Conservation (phyloP, 2,329 filamentous ascomycete species). For the Diaporthe caulivora region DNA sequence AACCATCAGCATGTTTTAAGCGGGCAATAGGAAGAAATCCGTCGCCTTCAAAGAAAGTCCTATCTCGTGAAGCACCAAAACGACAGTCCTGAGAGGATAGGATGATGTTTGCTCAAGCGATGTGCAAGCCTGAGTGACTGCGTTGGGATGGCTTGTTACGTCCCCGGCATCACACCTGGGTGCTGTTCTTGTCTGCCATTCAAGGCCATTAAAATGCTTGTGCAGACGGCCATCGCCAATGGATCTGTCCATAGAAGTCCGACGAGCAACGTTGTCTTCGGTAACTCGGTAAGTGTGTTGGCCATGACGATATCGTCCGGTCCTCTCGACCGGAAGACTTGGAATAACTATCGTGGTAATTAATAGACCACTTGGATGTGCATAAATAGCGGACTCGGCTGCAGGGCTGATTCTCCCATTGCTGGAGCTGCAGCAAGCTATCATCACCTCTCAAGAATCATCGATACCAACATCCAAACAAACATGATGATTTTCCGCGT, state of each 20-base stretch:
- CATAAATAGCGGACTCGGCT: neutral
- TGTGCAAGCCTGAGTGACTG: neutral
- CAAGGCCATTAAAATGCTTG: neutral
- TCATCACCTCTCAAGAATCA: neutral
- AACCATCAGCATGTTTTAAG: neutral
- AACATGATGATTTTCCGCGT: neutral
- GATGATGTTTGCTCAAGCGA: neutral
- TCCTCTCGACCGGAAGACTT: no score
- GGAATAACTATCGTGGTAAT: no score
- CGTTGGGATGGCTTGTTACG: neutral
- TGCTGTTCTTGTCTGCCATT: neutral
- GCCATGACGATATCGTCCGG: neutral
- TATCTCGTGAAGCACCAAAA: neutral
- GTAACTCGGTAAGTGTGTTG: neutral
- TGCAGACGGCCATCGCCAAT: neutral
- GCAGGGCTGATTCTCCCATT: no score
- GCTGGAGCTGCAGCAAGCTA: neutral
- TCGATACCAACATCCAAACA: neutral
- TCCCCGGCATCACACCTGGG: neutral
- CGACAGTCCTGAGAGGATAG: neutral
- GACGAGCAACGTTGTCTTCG: neutral
- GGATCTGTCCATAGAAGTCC: no score
- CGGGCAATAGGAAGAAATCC: neutral
- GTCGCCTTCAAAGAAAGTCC: neutral
- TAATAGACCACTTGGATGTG: neutral